Conservation (phyloP, 768 basidiomycete species). For the Punctularia strigosozonata region DNA sequence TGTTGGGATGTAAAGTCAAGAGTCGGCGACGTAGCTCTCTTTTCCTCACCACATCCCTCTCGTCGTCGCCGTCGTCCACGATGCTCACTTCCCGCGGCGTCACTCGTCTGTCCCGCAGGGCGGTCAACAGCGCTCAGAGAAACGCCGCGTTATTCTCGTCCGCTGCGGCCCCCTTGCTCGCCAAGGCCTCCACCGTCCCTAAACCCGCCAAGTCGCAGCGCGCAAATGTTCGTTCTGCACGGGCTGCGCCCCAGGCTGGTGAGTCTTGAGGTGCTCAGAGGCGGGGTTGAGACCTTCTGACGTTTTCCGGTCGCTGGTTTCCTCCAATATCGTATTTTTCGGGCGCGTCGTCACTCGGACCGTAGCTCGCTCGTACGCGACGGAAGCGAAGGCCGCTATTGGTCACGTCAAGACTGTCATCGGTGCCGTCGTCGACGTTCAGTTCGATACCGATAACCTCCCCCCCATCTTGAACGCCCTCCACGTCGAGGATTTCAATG, state of each 20-base stretch:
- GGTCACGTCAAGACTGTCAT: slow-evolving; percentile 97
- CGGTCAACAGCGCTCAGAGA: slow-evolving; percentile 63
- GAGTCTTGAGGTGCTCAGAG: slow-evolving; percentile 15
- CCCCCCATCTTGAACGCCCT: slow-evolving; percentile 98
- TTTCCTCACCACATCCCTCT: slow-evolving; percentile 11
- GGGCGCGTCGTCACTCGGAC: background rate
- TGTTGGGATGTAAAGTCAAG: too few relatives aligned
- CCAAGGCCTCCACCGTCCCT: slow-evolving; percentile 32
- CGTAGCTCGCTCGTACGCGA: slow-evolving; percentile 79
- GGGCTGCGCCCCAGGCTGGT: slow-evolving; percentile 41
- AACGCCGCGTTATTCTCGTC: slow-evolving; percentile 76
- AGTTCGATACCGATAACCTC: slow-evolving; percentile 90
- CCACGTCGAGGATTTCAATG: slow-evolving; percentile 89
- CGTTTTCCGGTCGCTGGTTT: background rate
- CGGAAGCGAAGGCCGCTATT: slow-evolving; percentile 62
- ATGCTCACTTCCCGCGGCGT: slow-evolving; percentile 86
- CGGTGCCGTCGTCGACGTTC: slow-evolving; percentile 99
- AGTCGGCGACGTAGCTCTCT: too few relatives aligned
- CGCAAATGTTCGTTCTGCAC: slow-evolving; percentile 35
- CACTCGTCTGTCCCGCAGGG: slow-evolving; percentile 80
- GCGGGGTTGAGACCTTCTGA: slow-evolving; percentile 1
- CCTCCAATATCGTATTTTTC: background rate
- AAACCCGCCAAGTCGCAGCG: slow-evolving; percentile 29
- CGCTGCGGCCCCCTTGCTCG: slow-evolving; percentile 39
- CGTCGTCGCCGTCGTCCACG: slow-evolving; percentile 26